These are phyloP conservation scores for Narthecium ossifragum DNA, from an alignment of 106 monocot genomes.

Conservation along the genomic window DNA sequence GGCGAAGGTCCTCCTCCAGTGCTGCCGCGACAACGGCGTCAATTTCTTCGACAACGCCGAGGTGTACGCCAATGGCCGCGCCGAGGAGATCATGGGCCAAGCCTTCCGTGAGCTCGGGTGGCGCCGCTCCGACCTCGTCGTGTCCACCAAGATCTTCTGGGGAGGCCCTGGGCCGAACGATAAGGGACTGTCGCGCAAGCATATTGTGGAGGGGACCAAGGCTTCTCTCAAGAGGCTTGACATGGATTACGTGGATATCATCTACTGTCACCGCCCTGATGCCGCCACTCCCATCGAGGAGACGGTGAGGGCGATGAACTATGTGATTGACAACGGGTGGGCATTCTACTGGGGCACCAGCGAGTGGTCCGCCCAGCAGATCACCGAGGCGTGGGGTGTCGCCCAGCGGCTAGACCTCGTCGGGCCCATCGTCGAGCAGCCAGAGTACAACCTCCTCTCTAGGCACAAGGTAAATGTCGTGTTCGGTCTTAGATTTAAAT, in stretches of 20 bases:
- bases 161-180: slow-evolving; percentile 90
- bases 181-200: slow-evolving; percentile 94
- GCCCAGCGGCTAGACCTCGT: slow-evolving; percentile 69
- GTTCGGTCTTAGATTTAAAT: background rate
- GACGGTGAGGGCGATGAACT: slow-evolving; percentile 94
- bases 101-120: slow-evolving; percentile 95
- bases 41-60: slow-evolving; percentile 99
- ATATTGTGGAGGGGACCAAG: slow-evolving; percentile 79
- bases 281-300: slow-evolving; percentile 80
- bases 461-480: slow-evolving; percentile 61
- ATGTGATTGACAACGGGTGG: slow-evolving; percentile 80
- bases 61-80: slow-evolving; percentile 92
- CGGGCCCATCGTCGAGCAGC: slow-evolving; percentile 89
- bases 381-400: slow-evolving; percentile 86
- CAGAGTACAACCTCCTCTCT: slow-evolving; percentile 87
- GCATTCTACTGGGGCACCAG: slow-evolving; percentile 96
- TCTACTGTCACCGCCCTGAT: slow-evolving; percentile 93
- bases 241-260: slow-evolving; percentile 89
- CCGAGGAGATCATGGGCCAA: slow-evolving; percentile 99
- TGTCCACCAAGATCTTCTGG: slow-evolving; percentile 99
- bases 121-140: slow-evolving; percentile 79
- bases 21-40: slow-evolving; percentile 88
- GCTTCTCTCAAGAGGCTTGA: slow-evolving; percentile 74
- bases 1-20: slow-evolving; percentile 82
- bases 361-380: slow-evolving; percentile 99